Conservation (phyloP, 768 basidiomycete species). For the Inosperma sp. region DNA sequence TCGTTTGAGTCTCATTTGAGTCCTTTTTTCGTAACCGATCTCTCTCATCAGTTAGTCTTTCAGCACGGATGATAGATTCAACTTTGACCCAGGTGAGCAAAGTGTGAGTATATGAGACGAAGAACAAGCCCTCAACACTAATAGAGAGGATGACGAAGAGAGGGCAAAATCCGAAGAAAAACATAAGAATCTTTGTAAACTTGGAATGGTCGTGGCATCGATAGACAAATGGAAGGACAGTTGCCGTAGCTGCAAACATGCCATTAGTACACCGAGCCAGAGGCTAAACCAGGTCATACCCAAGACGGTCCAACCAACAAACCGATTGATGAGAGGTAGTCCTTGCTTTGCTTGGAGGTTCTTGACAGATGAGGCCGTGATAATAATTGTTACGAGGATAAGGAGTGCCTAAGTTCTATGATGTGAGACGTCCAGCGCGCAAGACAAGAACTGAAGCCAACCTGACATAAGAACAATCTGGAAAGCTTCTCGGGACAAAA, state of each 20-base stretch:
- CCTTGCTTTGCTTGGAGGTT: constrained; percentile 65
- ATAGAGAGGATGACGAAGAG: constrained; percentile 80
- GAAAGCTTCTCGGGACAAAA: background rate
- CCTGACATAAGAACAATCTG: constrained; percentile 26
- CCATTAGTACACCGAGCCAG: background rate
- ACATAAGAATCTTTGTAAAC: constrained; percentile 50
- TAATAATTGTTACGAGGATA: constrained; percentile 41
- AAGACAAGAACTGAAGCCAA: constrained; percentile 10
- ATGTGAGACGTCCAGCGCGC: background rate
- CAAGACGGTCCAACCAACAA: constrained; percentile 60
- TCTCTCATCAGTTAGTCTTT: background rate
- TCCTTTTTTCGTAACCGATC: constrained; percentile 13
- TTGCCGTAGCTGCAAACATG: constrained; percentile 40
- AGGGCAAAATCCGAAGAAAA: constrained; percentile 68
- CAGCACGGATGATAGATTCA: constrained; percentile 38
- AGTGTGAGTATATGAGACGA: constrained; percentile 58
- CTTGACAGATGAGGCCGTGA: constrained; percentile 54
- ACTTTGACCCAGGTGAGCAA: constrained; percentile 65
- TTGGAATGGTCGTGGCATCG: constrained; percentile 33
- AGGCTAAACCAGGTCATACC: constrained; percentile 35
- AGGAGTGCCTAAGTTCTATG: constrained; percentile 36
- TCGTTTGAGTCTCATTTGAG: background rate
- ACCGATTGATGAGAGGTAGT: constrained; percentile 56
- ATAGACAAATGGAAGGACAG: constrained; percentile 47
- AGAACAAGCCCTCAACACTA: constrained; percentile 79